Percentiles rank a stretch among this genome's conserved stretches.
Conservation (phyloP, 1,284 basidiomycete species). For the Marasmius oreades region DNA sequence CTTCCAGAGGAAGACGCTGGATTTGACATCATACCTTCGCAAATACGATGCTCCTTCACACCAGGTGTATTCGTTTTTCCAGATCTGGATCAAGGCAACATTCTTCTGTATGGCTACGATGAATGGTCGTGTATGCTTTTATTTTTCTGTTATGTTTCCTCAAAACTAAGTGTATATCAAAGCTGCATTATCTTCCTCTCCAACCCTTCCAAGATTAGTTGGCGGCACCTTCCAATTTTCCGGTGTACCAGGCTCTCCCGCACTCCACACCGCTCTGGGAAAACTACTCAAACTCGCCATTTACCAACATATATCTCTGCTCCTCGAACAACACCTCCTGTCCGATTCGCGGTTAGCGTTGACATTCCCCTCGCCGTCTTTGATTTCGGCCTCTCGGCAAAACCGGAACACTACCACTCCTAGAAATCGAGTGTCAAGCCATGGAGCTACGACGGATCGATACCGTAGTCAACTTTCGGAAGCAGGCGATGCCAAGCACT, state of each 20-base stretch:
- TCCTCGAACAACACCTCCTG: slow-evolving; percentile 62
- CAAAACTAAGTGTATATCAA: slow-evolving; percentile 6
- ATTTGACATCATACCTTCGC: slow-evolving; percentile 36
- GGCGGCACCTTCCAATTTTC: slow-evolving; percentile 59
- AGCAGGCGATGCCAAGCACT: not conserved
- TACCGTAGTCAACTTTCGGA: not conserved
- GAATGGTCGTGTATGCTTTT: slow-evolving; percentile 44
- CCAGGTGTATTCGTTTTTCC: slow-evolving; percentile 40
- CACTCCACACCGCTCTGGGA: slow-evolving; percentile 41
- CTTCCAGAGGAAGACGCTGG: slow-evolving; percentile 37
- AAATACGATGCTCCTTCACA: slow-evolving; percentile 43
- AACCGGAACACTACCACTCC: not conserved
- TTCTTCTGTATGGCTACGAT: slow-evolving; percentile 43
- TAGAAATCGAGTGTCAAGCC: not conserved
- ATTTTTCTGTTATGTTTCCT: not conserved
- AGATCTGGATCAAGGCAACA: slow-evolving; percentile 25
- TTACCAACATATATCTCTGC: slow-evolving; percentile 55
- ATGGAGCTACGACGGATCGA: not conserved
- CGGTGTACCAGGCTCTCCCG: slow-evolving; percentile 34
- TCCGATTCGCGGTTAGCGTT: slow-evolving; percentile 45
- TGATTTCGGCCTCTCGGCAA: slow-evolving; percentile 19
- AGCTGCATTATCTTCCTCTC: slow-evolving; percentile 17
- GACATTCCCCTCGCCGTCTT: slow-evolving; percentile 36
- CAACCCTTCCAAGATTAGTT: slow-evolving; percentile 33
- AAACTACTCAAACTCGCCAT: slow-evolving; percentile 50